Conservation (phyloP, 495 filamentous ascomycete genomes). For the Aspergillus conjunctus region DNA sequence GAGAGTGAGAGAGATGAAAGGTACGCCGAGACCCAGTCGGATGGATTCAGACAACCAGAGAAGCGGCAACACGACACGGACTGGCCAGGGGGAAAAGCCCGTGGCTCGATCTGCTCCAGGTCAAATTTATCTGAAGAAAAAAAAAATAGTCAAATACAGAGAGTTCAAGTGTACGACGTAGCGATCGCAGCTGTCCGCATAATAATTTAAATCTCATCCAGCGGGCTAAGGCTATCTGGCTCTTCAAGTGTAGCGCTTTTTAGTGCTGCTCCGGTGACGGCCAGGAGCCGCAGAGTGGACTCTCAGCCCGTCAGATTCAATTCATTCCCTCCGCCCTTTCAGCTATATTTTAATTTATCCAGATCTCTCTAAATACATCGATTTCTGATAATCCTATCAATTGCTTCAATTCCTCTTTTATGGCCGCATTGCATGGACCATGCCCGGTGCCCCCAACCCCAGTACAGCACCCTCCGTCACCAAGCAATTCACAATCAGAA, state of each 20-base stretch:
- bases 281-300: background rate
- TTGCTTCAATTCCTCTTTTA: slow-evolving; percentile 4
- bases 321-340: background rate
- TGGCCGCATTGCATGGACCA: too few relatives aligned
- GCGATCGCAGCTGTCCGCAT: background rate
- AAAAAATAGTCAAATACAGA: slow-evolving; percentile 1
- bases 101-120: background rate
- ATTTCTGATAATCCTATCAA: background rate
- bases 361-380: too few relatives aligned
- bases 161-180: background rate
- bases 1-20: slow-evolving; percentile 13
- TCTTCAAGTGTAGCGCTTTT: slow-evolving; percentile 7
- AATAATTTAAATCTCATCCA: slow-evolving; percentile 3
- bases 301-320: background rate
- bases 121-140: background rate
- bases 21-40: slow-evolving; percentile 11
- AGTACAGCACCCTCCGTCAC: too few relatives aligned
- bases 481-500: too few relatives aligned
- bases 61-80: slow-evolving; percentile 9
- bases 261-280: slow-evolving; percentile 15
- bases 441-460: too few relatives aligned
- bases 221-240: slow-evolving; percentile 20
- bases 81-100: background rate
- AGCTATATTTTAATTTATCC: background rate
- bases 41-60: slow-evolving; percentile 8